Evolutionary conservation across 1,139 yeast genomes (phyloP), one percentile per base, ranked within the genome.

Genomic region (Groenewaldozyma sp.): DNA sequence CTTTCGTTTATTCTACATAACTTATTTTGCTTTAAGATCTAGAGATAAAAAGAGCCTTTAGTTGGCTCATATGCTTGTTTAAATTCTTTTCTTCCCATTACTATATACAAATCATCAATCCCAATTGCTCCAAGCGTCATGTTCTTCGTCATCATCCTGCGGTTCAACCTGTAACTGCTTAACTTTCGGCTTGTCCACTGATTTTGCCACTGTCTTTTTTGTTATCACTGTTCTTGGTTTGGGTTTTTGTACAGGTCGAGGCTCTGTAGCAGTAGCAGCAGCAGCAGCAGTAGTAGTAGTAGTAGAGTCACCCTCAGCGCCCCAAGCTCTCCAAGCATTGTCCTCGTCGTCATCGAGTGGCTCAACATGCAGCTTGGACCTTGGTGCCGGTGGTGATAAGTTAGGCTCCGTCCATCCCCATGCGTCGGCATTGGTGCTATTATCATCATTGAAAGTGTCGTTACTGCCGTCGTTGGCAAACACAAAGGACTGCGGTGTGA

Each of bases 51-150:
- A 21, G 33, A 24, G 26, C 7, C 11, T 22, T 22, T 22, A 7
- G 11, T 22, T 7, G 7, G 26, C 26, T 20, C 20, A 17, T 18
- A 10, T 32, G 18, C 35, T 24, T 24, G 18, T 18, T 24, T 24
- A 20, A 20, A 18, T 18, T 20, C 35, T 11, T 32, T 24, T 34
- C 35, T 29, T 37, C 11, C 11, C 26, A 22, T 22, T 22, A 22
- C 26, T 22, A 22, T 22, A 22, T 9, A n/a, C n/a, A n/a, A n/a
- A 17, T 11, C 16, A 9, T 28, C 38, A 48, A 31, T 46, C 49
- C 58, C 57, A 54, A 17, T 45, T 46, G 32, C 52, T 46, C 45
- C 53, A 51, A 13, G 44, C 56, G 28, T 48, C 54, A 14, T 37
- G 51, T 20, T 44, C 54, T 5, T 44, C 56, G 17, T 45, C 49